These are phyloP conservation scores for Dysphania ambrosioides DNA, from an alignment of 148 eudicot species.

Conservation along the genomic window DNA sequence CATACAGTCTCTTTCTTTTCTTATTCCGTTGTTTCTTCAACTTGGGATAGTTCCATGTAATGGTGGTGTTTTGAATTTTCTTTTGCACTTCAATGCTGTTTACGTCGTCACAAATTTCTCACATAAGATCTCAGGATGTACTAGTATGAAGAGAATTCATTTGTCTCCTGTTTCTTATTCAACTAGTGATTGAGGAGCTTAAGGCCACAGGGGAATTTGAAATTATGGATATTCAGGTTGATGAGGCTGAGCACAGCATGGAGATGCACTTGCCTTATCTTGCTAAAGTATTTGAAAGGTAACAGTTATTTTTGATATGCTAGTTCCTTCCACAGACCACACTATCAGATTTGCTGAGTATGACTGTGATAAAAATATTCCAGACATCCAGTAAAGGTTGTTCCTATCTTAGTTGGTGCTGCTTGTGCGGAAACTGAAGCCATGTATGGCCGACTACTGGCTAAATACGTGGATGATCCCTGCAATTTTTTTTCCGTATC, in stretches of 20 bases:
- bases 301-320: slow-evolving; percentile 16
- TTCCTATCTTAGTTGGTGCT: slow-evolving; percentile 93
- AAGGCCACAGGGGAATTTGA: slow-evolving; percentile 86
- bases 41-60: not conserved
- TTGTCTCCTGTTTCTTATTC: not conserved
- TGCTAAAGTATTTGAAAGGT: slow-evolving; percentile 95
- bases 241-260: slow-evolving; percentile 99
- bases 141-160: slow-evolving; percentile 3
- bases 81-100: not conserved
- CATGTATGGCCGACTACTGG: slow-evolving; percentile 63
- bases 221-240: slow-evolving; percentile 80
- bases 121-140: not conserved
- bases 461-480: slow-evolving; percentile 88
- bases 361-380: slow-evolving; percentile 23
- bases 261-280: slow-evolving; percentile 99
- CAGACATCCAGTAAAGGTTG: slow-evolving; percentile 77
- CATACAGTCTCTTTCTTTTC: too few species aligned
- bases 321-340: slow-evolving; percentile 7
- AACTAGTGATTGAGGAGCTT: slow-evolving; percentile 68
- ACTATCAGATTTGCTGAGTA: slow-evolving; percentile 6
- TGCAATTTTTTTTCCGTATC: slow-evolving; percentile 95
- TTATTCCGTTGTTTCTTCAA: not conserved
- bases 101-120: not conserved
- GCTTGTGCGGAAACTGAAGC: slow-evolving; percentile 78
- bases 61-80: not conserved